Evolutionary conservation across 257 asterid genomes (phyloP), one percentile per base, ranked within the genome.

Genomic region (Cinchona pubescens): DNA sequence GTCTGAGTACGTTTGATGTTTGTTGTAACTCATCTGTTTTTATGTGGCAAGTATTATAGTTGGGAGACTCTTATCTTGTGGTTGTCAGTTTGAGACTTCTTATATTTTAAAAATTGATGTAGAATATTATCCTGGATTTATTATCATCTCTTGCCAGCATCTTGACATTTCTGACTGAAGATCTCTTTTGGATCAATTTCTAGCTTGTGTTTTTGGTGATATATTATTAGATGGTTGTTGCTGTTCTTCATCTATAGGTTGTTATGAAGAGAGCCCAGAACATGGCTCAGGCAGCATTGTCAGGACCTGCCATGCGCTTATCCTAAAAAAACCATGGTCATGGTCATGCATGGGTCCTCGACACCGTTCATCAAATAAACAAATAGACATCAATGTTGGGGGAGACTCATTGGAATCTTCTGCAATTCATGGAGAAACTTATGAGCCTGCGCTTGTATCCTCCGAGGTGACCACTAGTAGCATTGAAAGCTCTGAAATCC

Each of bases 321-420:
- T 80, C 96, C 37, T 86, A n/a, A n/a, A n/a, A n/a, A n/a, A n/a
- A n/a, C n/a, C n/a, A n/a, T n/a, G n/a, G n/a, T n/a, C 99, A 40
- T 92, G 99, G 99, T 88, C 99, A 27, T 94, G 99, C 85, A 83
- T 92, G 7, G 99, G 98, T 30, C 99, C 99, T 49, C 97, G 99
- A n/a, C 99, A 87, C 15, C 88, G 92, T 82, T n/a, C 90, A 67
- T 51, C 89, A 59, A 68, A 82, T 48, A 71, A 79, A 77, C 86
- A 83, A 75, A 63, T 66, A 27, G 86, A 76, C 67, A 60, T 71
- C 25, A 70, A 82, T 45, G 66, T 75, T 38, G 75, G 59, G 0
- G 88, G 63, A 21, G 87, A 84, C 63, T 76, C 88, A 34, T 65
- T 77, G 3, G 89, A 74, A 79, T 82, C 93, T 63, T 86, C 93